Percentiles rank a stretch among this genome's conserved stretches.
phyloP scores from a whole-genome alignment of 495 filamentous ascomycete species.

The Aspergillus steynii region DNA sequence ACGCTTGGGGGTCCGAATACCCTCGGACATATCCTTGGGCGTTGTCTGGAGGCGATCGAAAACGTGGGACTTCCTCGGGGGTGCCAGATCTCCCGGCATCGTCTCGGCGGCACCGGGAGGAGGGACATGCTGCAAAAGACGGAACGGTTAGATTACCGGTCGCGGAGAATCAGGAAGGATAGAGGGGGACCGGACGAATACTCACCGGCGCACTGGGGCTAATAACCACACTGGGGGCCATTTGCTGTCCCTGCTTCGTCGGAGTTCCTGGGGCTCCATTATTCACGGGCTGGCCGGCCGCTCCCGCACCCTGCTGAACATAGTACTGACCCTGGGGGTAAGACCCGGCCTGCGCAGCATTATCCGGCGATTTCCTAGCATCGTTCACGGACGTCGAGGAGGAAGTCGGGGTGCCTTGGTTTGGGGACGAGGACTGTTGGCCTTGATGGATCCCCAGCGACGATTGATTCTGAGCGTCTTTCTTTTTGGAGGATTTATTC shows the following conservation, averaged over 20 bases:
- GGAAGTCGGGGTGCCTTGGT: conserved; percentile 73
- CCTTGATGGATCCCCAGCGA: conserved; percentile 41
- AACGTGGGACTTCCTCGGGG: conserved; percentile 88
- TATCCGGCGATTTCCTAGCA: conserved; percentile 72
- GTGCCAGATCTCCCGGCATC: conserved; percentile 96
- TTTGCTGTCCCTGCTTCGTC: conserved; percentile 60
- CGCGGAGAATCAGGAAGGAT: background rate
- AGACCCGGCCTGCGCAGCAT: conserved; percentile 49
- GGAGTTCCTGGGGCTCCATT: conserved; percentile 67
- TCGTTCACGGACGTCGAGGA: conserved; percentile 88
- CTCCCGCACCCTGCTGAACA: conserved; percentile 32
- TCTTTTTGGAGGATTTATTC: conserved; percentile 93
- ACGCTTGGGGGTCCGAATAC: conserved; percentile 89
- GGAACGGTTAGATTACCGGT: conserved; percentile 11
- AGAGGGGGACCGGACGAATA: conserved; percentile 14
- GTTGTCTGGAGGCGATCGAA: conserved; percentile 91
- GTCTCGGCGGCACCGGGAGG: conserved; percentile 94
- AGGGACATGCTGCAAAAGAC: conserved; percentile 71
- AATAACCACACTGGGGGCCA: conserved; percentile 90
- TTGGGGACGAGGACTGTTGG: conserved; percentile 63
- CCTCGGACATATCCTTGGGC: conserved; percentile 94
- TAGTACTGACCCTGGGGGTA: conserved; percentile 39
- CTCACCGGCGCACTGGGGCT: conserved; percentile 93
- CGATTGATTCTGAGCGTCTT: conserved; percentile 58
- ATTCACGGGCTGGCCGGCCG: conserved; percentile 40